Evolutionary conservation across 2,329 filamentous ascomycete genomes (phyloP).

Genomic region (Talaromyces sp.): DNA sequence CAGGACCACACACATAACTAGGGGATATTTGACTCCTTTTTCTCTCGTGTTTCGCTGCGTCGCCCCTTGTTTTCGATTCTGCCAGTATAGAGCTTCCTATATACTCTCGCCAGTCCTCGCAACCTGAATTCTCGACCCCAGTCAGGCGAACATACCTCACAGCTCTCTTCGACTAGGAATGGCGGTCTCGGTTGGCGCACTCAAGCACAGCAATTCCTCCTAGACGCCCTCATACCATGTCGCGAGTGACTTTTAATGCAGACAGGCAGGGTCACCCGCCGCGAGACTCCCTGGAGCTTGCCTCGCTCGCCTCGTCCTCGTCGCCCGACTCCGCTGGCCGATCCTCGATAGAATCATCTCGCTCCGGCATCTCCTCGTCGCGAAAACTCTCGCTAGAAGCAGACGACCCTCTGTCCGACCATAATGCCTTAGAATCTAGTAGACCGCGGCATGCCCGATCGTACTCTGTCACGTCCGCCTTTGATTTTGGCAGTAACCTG

Average conservation of each 20-base stretch:
- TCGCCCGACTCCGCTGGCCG: constrained; percentile 59
- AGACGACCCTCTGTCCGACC: constrained; percentile 64
- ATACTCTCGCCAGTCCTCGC: background rate
- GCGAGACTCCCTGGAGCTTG: constrained; percentile 93
- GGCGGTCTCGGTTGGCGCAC: constrained; percentile 5
- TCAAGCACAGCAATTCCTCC: constrained; percentile 3
- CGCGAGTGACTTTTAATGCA: constrained; percentile 25
- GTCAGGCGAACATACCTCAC: background rate
- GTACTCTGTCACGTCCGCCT: constrained; percentile 86
- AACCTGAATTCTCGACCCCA: background rate
- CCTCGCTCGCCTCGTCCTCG: constrained; percentile 84
- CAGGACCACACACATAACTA: background rate
- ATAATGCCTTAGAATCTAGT: constrained; percentile 47
- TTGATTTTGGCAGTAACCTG: constrained; percentile 89
- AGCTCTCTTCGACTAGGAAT: constrained; percentile 6
- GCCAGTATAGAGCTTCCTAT: background rate
- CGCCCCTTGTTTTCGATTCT: background rate
- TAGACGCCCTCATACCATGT: constrained; percentile 20
- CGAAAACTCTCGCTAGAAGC: constrained; percentile 82
- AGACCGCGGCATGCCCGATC: constrained; percentile 55
- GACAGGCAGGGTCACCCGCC: constrained; percentile 36
- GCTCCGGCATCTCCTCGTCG: constrained; percentile 86
- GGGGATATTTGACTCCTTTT: background rate
- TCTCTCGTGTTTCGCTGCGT: background rate
- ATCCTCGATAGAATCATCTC: constrained; percentile 65